phyloP scores from a whole-genome alignment of 148 eudicot genomes.

The Beta vulgaris region DNA sequence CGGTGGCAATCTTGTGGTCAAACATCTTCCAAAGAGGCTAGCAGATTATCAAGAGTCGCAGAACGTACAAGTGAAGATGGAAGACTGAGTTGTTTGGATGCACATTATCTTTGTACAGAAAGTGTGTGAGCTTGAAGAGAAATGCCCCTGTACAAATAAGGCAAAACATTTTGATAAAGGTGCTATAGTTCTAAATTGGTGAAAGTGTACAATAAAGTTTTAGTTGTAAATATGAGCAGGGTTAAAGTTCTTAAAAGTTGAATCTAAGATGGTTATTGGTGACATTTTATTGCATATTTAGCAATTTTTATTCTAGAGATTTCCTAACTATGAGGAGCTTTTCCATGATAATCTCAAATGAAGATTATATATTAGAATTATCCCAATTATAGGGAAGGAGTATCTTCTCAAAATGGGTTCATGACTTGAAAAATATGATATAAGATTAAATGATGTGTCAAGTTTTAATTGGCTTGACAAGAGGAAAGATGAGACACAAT shows the following conservation, averaged over 20 bases:
- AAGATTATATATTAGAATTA: too few species aligned
- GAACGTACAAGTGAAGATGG: conserved; percentile 50
- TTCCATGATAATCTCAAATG: too few species aligned
- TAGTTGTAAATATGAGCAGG: not conserved
- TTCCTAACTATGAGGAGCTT: too few species aligned
- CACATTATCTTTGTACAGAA: not conserved
- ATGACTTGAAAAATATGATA: too few species aligned
- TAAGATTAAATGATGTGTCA: too few species aligned
- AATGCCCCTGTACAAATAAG: not conserved
- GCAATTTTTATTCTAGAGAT: too few species aligned
- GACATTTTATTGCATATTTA: too few species aligned
- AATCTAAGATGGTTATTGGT: too few species aligned
- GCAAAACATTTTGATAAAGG: not conserved
- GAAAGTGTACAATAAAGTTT: not conserved
- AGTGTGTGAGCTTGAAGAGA: not conserved
- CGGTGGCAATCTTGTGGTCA: conserved; percentile 60
- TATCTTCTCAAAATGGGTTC: too few species aligned
- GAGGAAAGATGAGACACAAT: too few species aligned
- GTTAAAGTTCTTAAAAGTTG: not conserved
- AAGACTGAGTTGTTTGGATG: conserved; percentile 28
- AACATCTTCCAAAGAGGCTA: conserved; percentile 41
- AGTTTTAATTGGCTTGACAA: too few species aligned
- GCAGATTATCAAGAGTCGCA: conserved; percentile 32
- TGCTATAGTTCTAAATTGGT: not conserved
- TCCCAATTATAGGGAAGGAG: too few species aligned